Evolutionary conservation across 164 flowering plant genomes (phyloP).

Genomic region (Vitis labrusca): DNA sequence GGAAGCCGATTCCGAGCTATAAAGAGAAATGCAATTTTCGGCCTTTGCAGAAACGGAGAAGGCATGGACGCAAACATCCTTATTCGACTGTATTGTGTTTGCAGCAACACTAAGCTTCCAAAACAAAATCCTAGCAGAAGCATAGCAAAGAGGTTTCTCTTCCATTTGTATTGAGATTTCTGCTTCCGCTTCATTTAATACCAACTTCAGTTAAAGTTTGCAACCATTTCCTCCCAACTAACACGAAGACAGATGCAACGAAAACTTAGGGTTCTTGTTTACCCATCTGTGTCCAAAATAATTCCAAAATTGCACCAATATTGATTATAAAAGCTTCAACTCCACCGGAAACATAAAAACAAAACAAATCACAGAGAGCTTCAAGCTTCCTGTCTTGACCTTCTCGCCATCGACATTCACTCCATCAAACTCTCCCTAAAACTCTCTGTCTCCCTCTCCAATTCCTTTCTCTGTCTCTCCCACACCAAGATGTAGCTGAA

Average conservation of each 20-base stretch:
- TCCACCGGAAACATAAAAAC: too few species aligned
- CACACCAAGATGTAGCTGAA: too few species aligned
- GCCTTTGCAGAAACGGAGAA: conserved; percentile 35
- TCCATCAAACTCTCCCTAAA: too few species aligned
- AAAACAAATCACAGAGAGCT: too few species aligned
- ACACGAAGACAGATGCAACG: background rate
- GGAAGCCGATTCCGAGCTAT: conserved; percentile 90
- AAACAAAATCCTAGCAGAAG: conserved; percentile 53
- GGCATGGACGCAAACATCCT: conserved; percentile 30
- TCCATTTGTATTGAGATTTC: conserved; percentile 53
- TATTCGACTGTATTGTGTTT: conserved; percentile 44
- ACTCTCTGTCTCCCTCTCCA: too few species aligned
- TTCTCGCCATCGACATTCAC: too few species aligned
- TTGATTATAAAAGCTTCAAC: too few species aligned
- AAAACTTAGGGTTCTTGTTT: too few species aligned
- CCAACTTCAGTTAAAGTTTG: background rate
- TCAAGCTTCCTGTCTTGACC: too few species aligned
- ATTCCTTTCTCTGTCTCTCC: too few species aligned
- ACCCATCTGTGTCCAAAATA: too few species aligned
- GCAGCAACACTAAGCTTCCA: conserved; percentile 54
- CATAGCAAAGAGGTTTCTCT: conserved; percentile 43
- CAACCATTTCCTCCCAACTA: conserved; percentile 7
- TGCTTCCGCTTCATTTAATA: conserved; percentile 43
- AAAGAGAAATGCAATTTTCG: conserved; percentile 83
- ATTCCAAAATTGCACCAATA: too few species aligned